These are phyloP conservation scores for Saccharomycopsis sp. DNA, from an alignment of 805 yeast genomes.

Conservation along the genomic window DNA sequence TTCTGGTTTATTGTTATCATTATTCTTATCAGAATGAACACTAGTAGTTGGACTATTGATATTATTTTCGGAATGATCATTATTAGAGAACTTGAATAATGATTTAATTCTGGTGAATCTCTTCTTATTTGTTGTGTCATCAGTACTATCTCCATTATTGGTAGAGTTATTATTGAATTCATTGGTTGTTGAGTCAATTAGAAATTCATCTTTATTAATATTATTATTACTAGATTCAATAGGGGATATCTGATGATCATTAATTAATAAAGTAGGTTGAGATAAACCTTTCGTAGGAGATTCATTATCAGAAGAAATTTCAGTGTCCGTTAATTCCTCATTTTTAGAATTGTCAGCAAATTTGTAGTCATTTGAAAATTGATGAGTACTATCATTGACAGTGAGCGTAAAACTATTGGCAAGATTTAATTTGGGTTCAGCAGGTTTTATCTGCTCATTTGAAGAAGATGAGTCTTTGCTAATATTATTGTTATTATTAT, in stretches of 20 bases:
- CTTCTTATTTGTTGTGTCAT: conserved; percentile 7
- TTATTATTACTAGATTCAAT: background rate
- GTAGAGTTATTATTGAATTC: background rate
- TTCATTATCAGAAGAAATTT: background rate
- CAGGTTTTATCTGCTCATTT: background rate
- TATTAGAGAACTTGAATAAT: conserved; percentile 22
- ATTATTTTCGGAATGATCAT: background rate
- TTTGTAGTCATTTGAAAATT: background rate
- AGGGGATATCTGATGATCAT: background rate
- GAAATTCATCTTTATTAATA: background rate
- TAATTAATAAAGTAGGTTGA: conserved; percentile 22
- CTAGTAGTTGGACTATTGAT: conserved; percentile 6
- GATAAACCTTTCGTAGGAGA: background rate
- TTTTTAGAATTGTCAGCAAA: background rate
- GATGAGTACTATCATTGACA: background rate
- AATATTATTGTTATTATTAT: conserved; percentile 2
- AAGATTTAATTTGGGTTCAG: too few relatives aligned
- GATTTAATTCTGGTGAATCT: conserved; percentile 25
- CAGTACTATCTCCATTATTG: background rate
- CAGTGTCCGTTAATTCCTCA: background rate
- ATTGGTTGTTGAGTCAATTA: background rate
- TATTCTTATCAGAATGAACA: background rate
- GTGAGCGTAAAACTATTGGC: background rate
- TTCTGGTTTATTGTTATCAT: background rate
- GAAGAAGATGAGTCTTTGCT: background rate